Base-by-base conservation (phyloP, 331 rosid genomes). In the Ulmus americana region DNA sequence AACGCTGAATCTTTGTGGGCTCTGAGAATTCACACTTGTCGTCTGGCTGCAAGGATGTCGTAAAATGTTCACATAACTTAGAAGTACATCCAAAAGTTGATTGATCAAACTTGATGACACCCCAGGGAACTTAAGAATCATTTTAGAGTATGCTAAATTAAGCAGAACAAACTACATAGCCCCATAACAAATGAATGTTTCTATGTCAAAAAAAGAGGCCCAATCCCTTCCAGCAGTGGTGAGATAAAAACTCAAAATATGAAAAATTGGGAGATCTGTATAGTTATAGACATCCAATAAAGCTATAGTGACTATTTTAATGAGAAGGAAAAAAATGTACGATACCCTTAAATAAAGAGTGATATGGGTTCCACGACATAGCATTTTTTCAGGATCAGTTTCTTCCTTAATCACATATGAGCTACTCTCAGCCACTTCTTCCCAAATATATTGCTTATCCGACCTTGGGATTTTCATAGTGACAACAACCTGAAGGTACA, bases 401-500 rank as follows among this genome's bases (percentile, higher is more conserved):
- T 94, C 99, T 78, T 94, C 99, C 79, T 74, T 85, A 40, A 94
- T 94, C 74, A 77, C 72, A 77, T 87, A 94, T 12, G 96, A 87
- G 83, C 99, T 84, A 71, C 95, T 90, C 47, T 87, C 97, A 16
- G 99, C 97, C 9, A 50, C 80, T 63, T 95, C 81, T 81, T 90
- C 97, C 99, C 97, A 94, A 45, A 84, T 78, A 70, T 81, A 94
- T 43, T 94, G 97, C 86, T 82, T 90, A 63, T 90, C 97, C 13
- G 97, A 94, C 76, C 74, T 82, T 52, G 99, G 99, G 80, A 95
- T 94, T 76, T 94, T 94, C 2, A 97, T 94, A 76, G 97, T 84
- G 28, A 94, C 99, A 59, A 85, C 90, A 14, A 94, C 88, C 97
- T 87, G 84, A 48, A 68, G 73, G 65, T 14, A 68, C 63, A 67